These are phyloP conservation scores for Didymosphaeria variabile DNA, from an alignment of 2,329 filamentous ascomycete species.

Conservation along the genomic window DNA sequence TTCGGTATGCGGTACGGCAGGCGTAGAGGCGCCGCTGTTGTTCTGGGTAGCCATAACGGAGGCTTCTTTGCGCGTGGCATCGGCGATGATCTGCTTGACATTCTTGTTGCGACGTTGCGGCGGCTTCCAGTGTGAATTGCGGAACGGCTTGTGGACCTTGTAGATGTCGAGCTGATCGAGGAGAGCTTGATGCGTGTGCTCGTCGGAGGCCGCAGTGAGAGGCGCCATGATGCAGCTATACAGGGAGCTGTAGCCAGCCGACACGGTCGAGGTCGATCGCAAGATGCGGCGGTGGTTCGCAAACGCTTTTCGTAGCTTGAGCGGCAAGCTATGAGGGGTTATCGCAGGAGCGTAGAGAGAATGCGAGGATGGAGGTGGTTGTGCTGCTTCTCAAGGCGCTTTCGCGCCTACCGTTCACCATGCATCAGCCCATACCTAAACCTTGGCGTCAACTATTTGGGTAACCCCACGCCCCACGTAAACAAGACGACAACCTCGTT, in stretches of 20 bases:
- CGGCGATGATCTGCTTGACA: constrained; percentile 93
- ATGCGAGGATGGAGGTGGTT: neutral
- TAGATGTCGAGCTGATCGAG: constrained; percentile 94
- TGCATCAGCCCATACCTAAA: constrained; percentile 19
- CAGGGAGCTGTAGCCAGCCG: neutral
- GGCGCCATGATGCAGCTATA: constrained; percentile 57
- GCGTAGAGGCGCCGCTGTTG: constrained; percentile 82
- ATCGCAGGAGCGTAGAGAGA: neutral
- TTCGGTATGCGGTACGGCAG: constrained; percentile 46
- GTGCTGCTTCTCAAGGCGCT: neutral
- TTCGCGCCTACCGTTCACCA: constrained; percentile 4
- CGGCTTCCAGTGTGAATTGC: constrained; percentile 88
- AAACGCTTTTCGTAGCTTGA: neutral
- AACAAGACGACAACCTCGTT: constrained; percentile 5
- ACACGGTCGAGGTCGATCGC: neutral
- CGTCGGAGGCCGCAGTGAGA: constrained; percentile 76
- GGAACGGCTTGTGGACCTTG: constrained; percentile 85
- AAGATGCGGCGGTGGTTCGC: neutral
- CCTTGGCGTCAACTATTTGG: constrained; percentile 38
- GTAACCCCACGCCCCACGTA: constrained; percentile 32
- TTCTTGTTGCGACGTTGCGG: constrained; percentile 98
- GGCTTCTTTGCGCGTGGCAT: constrained; percentile 88
- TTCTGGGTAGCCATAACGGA: constrained; percentile 84
- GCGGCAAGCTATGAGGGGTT: neutral
- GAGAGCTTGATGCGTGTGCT: constrained; percentile 80